These are phyloP conservation scores for Lactuca saligna DNA, from an alignment of 129 eudicot genomes.

Conservation along the genomic window DNA sequence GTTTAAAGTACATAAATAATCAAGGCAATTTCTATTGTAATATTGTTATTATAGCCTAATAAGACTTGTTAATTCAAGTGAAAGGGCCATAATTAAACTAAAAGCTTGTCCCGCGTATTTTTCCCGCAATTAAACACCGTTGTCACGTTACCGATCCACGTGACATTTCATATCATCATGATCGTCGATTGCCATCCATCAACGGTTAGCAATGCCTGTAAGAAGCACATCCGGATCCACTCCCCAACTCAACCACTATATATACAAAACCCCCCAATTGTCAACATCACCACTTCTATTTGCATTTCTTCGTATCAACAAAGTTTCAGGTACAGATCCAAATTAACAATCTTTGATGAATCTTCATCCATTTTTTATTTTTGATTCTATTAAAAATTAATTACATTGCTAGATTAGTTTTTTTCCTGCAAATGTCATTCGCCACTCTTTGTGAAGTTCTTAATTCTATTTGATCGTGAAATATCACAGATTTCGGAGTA, in stretches of 20 bases:
- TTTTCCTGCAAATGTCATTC: not conserved
- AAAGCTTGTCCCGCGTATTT: too few species aligned
- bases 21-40: too few species aligned
- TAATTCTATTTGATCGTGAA: not conserved
- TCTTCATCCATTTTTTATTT: too few species aligned
- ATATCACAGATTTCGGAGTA: not conserved
- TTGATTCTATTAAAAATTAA: too few species aligned
- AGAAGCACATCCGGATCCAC: slow-evolving; percentile 4
- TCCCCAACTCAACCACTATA: slow-evolving; percentile 7
- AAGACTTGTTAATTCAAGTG: too few species aligned
- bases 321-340: not conserved
- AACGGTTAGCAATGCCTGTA: slow-evolving; percentile 17
- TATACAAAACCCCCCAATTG: not conserved
- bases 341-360: too few species aligned
- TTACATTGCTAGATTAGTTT: too few species aligned
- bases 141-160: slow-evolving; percentile 23
- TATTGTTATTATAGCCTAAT: too few species aligned
- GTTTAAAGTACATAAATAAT: too few species aligned
- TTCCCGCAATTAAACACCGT: slow-evolving; percentile 3
- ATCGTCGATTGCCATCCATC: slow-evolving; percentile 13
- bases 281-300: not conserved
- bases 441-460: not conserved
- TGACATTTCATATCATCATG: not conserved
- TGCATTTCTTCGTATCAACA: not conserved
- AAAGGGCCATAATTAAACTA: too few species aligned